Percentiles rank a stretch among this genome's conserved stretches.
Evolutionary conservation across 2,329 filamentous ascomycete genomes (phyloP).

Genomic region (Kalaharituber pfeilii): DNA sequence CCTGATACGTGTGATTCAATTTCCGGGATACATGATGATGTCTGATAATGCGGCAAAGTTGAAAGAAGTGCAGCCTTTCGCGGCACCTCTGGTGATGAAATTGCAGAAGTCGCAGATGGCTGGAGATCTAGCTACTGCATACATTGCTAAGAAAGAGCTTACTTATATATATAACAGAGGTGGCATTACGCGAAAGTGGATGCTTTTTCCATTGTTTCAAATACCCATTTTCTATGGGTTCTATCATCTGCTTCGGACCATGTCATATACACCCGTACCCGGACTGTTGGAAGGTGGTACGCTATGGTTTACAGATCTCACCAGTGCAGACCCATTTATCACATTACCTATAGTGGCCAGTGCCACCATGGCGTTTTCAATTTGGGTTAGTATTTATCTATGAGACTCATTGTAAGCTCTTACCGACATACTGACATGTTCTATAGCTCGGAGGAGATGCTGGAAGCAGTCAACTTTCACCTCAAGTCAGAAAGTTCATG

Average conservation of each 20-base stretch:
- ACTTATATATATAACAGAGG: slow-evolving; percentile 35
- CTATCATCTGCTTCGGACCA: slow-evolving; percentile 58
- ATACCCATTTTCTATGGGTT: slow-evolving; percentile 61
- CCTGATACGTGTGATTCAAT: slow-evolving; percentile 44
- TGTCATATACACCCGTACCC: slow-evolving; percentile 64
- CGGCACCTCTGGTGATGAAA: slow-evolving; percentile 39
- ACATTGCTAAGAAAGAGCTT: slow-evolving; percentile 35
- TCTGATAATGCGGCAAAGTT: slow-evolving; percentile 47
- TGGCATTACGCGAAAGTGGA: slow-evolving; percentile 37
- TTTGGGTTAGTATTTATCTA: slow-evolving; percentile 17
- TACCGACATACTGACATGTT: background rate
- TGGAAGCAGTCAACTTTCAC: slow-evolving; percentile 26
- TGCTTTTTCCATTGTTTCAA: slow-evolving; percentile 42
- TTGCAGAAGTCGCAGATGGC: slow-evolving; percentile 31
- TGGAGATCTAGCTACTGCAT: slow-evolving; percentile 33
- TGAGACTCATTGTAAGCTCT: slow-evolving; percentile 17
- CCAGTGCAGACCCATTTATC: slow-evolving; percentile 57
- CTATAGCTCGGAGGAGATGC: slow-evolving; percentile 34
- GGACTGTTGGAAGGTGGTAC: slow-evolving; percentile 52
- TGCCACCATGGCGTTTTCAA: slow-evolving; percentile 30
- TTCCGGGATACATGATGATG: slow-evolving; percentile 46
- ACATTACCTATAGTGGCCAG: slow-evolving; percentile 50
- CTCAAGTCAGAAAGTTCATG: slow-evolving; percentile 28
- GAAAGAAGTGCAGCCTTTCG: slow-evolving; percentile 41
- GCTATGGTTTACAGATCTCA: slow-evolving; percentile 65